phyloP scores from a whole-genome alignment of 1,284 basidiomycete species.

The Xerocomus nothofagi region DNA sequence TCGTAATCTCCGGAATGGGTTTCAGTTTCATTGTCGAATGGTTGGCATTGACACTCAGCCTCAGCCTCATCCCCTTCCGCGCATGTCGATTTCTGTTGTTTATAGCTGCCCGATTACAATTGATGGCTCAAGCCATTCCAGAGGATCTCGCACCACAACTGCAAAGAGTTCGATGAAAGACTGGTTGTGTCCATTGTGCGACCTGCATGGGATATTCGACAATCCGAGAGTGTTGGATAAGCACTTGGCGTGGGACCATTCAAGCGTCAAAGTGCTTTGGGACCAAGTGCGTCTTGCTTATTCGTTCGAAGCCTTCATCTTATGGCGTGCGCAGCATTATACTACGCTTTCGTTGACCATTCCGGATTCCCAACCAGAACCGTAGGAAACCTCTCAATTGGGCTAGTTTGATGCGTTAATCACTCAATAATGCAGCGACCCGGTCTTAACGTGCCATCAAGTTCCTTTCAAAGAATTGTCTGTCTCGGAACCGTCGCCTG shows the following conservation, averaged over 20 bases:
- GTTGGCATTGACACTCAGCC: slow-evolving; percentile 19
- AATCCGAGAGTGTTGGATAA: slow-evolving; percentile 49
- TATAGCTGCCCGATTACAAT: slow-evolving; percentile 20
- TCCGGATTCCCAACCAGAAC: slow-evolving; percentile 9
- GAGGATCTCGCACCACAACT: neutral
- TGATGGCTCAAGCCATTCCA: slow-evolving; percentile 4
- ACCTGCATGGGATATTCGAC: slow-evolving; percentile 47
- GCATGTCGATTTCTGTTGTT: slow-evolving; percentile 30
- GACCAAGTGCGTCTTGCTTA: slow-evolving; percentile 23
- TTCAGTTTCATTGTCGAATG: slow-evolving; percentile 36
- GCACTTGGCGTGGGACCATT: slow-evolving; percentile 60
- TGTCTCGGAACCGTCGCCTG: slow-evolving; percentile 1
- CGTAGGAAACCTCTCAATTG: slow-evolving; percentile 16
- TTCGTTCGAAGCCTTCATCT: neutral
- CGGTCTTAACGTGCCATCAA: slow-evolving; percentile 4
- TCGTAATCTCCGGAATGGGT: slow-evolving; percentile 50
- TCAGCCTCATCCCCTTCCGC: slow-evolving; percentile 14
- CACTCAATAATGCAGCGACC: slow-evolving; percentile 2
- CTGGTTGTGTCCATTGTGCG: slow-evolving; percentile 66
- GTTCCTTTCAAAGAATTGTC: slow-evolving; percentile 8
- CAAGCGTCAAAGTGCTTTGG: slow-evolving; percentile 47
- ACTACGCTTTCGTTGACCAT: slow-evolving; percentile 22
- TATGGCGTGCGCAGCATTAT: slow-evolving; percentile 15
- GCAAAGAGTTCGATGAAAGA: slow-evolving; percentile 26
- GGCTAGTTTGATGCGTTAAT: neutral